Evolutionary conservation across 2,329 filamentous ascomycete species (phyloP), one percentile per base, ranked within the genome.

Genomic region (Fusarium sp.): DNA sequence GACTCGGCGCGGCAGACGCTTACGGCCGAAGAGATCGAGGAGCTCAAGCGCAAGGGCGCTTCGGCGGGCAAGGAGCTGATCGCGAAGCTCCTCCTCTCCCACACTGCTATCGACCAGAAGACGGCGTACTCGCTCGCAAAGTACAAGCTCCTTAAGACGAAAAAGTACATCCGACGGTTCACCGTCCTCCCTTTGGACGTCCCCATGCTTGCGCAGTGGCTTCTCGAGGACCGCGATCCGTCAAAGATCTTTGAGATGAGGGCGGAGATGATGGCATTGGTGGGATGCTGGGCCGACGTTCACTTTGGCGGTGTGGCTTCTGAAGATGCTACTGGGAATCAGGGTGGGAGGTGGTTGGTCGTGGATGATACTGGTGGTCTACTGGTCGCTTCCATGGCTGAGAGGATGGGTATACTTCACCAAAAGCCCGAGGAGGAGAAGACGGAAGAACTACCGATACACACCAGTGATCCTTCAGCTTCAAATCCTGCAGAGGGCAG

Each of bases 111-210:
- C 50, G 95, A 97, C 76, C 93, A 98, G 85, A 99, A 99, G 87
- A 98, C 97, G 0, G 89, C 92, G 1, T 99, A 97, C 80, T 97
- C 95, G 3, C 86, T 98, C 67, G 95, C 96, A 50, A 99, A 99
- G 83, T 99, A 99, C 84, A 98, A 97, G 79, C 86, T 98, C 20
- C 88, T 97, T 54, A 99, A 99, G 85, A 93, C 94, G 74, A 95
- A 92, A 81, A 99, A 99, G 84, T 98, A 97, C 81, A 89, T 98
- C 73, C 92, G 93, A 78, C 89, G 95, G 14, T 98, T 99, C 80
- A 94, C 93, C 0, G 90, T 97, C 2, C 83, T 97, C 61, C 96
- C 96, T 0, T 85, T 98, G 76, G 95, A 98, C 79, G 91, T 97
- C 16, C 88, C 92, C 0, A 88, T 91, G 73, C 86, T 98, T 71